Percentiles rank a stretch among this genome's conserved stretches.
Evolutionary conservation across 2,329 filamentous ascomycete species (phyloP).

Genomic region (Stenocarpella maydis): DNA sequence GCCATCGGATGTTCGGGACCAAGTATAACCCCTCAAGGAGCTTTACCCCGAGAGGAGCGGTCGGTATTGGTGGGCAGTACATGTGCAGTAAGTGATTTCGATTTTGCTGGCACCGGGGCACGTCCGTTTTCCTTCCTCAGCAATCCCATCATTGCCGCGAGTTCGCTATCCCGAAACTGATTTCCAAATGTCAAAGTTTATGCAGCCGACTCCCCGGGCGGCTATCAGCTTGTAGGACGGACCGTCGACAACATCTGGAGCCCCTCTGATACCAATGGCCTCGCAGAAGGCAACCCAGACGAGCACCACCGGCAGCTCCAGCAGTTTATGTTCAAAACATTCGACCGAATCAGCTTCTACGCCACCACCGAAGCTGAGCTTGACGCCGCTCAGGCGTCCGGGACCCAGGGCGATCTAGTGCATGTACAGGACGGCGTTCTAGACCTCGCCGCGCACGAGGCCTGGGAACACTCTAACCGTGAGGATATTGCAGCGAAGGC

Average conservation of each 20-base stretch:
- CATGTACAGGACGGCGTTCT: not conserved
- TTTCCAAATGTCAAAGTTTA: not conserved
- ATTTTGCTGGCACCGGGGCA: no score
- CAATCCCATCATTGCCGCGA: not conserved
- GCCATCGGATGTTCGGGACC: not conserved
- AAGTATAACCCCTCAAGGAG: constrained; percentile 7
- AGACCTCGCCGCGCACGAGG: not conserved
- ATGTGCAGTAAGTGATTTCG: constrained; percentile 5
- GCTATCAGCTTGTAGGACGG: constrained; percentile 6
- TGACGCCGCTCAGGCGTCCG: not conserved
- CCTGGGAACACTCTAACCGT: not conserved
- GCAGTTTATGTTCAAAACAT: not conserved
- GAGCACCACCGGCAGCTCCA: not conserved
- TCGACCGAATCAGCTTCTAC: not conserved
- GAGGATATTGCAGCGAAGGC: not conserved
- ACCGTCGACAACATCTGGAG: not conserved
- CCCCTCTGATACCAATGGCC: not conserved
- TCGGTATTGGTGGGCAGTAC: not conserved
- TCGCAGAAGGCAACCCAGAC: no score
- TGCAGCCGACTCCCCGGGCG: not conserved
- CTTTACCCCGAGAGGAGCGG: not conserved
- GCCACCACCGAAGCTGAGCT: not conserved
- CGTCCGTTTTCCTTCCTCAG: no score
- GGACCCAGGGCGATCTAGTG: not conserved
- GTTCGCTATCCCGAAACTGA: no score